Evolutionary conservation across 2,329 filamentous ascomycete genomes (phyloP).

Genomic region (Neonectria hederae): DNA sequence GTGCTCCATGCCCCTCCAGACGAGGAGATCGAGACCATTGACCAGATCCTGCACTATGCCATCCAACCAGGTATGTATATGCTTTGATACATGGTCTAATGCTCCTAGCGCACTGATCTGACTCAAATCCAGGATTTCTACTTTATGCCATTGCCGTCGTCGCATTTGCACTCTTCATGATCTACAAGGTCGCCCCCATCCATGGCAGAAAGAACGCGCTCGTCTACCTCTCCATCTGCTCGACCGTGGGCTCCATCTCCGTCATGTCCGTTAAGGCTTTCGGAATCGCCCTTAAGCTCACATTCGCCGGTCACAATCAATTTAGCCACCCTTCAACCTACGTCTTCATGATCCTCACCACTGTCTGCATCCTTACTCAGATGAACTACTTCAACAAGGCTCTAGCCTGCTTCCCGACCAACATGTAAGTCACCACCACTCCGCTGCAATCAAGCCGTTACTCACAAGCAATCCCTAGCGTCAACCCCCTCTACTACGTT

Average conservation of each 20-base stretch:
- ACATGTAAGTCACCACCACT: conserved; percentile 74
- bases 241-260: conserved; percentile 93
- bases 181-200: conserved; percentile 89
- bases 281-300: conserved; percentile 96
- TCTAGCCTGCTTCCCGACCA: conserved; percentile 93
- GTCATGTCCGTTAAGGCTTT: conserved; percentile 99
- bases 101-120: background rate
- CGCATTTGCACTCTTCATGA: conserved; percentile 91
- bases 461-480: conserved; percentile 60
- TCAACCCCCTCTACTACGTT: conserved; percentile 97
- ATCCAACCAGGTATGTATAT: conserved; percentile 79
- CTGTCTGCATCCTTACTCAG: conserved; percentile 94
- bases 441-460: background rate
- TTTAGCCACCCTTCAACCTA: conserved; percentile 96
- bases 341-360: conserved; percentile 93
- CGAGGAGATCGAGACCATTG: conserved; percentile 88
- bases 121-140: conserved; percentile 76
- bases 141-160: conserved; percentile 84
- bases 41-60: conserved; percentile 90
- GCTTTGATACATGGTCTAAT: background rate
- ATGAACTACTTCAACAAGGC: conserved; percentile 99
- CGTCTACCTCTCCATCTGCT: conserved; percentile 97
- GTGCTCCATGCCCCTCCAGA: conserved; percentile 97
- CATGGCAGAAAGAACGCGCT: conserved; percentile 96
- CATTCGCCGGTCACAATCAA: conserved; percentile 91